Evolutionary conservation across 306 rosid species (phyloP), one percentile per base, ranked within the genome.

Genomic region (Gleditsia sinensis): DNA sequence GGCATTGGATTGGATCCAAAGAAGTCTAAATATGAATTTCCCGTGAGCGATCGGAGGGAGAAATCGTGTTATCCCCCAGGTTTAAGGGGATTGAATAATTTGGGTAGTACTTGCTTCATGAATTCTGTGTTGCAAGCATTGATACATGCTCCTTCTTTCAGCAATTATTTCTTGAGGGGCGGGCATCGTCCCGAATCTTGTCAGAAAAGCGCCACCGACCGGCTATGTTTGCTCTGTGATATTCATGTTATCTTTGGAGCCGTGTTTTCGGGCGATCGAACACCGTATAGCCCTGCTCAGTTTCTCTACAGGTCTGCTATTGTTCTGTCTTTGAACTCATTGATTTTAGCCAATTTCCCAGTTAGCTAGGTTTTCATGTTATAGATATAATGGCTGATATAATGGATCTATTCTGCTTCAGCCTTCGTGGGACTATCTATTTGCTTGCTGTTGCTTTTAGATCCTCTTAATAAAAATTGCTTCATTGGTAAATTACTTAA

Each of bases 61-160:
- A 90, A 92, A 72, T 88, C 96, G 3, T 92, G 98, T 71, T 88
- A 88, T 71, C 96, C 97, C 69, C 50, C 82, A 78, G 97, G 93
- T 49, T 87, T 93, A 82, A 93, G 98, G 81, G 98, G 97, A 6
- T 86, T 93, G 86, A 93, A 88, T 86, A 87, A 91, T 75, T 80
- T 93, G 76, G 97, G 96, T 23, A 93, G 76, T 57, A 91, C 98
- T 68, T 91, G 97, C 74, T 93, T 91, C 80, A 87, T 93, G 98
- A 93, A 91, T 75, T 93, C 97, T 67, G 95, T 93, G 67, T 54
- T 93, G 88, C 98, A 91, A 77, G 98, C 88, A n/a, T 72, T 93
- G 60, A 59, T 91, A 23, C 92, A 89, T 73, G 89, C 93, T 6
- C 93, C 93, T 54, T 92, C 91, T 16, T 77, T 93, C 81, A 83